Conservation (phyloP, 2,329 filamentous ascomycete species). For the Lasiodiplodia hormozganensis region DNA sequence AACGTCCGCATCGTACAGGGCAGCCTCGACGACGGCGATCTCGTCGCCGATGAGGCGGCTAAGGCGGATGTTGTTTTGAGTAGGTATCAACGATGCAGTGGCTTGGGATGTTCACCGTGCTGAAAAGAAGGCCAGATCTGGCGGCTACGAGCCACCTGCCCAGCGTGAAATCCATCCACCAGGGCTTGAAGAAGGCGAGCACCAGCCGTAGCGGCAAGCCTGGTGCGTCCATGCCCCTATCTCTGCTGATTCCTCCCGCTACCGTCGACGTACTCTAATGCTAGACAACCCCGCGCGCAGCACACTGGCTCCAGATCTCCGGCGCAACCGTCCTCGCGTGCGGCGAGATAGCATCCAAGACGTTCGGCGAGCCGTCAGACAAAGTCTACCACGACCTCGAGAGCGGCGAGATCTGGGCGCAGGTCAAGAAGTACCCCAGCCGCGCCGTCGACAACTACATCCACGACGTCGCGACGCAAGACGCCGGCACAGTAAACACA, state of each 20-base stretch:
- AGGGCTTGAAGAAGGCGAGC: background rate
- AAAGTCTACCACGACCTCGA: background rate
- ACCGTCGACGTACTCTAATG: too few relatives aligned
- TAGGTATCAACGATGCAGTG: background rate
- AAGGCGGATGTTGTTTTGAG: background rate
- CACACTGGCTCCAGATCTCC: background rate
- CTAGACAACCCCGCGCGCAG: background rate
- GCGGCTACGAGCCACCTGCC: background rate
- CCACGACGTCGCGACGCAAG: background rate
- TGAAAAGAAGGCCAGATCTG: background rate
- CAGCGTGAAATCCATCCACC: background rate
- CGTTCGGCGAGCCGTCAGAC: background rate
- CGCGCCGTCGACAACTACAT: background rate
- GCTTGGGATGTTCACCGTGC: too few relatives aligned
- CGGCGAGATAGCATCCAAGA: background rate
- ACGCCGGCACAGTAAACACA: background rate
- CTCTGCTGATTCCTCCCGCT: background rate
- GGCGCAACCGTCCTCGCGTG: background rate
- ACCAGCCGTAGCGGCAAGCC: background rate
- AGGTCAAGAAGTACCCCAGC: background rate
- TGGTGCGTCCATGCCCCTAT: background rate
- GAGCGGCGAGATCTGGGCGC: background rate
- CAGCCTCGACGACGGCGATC: background rate
- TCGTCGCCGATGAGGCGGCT: background rate
- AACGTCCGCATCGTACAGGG: slow-evolving; percentile 4